A percentile compares a stretch with the other conserved stretches of the same genome.
phyloP scores from a whole-genome alignment of 176 grass and related monocot species.

The Secale cereale region DNA sequence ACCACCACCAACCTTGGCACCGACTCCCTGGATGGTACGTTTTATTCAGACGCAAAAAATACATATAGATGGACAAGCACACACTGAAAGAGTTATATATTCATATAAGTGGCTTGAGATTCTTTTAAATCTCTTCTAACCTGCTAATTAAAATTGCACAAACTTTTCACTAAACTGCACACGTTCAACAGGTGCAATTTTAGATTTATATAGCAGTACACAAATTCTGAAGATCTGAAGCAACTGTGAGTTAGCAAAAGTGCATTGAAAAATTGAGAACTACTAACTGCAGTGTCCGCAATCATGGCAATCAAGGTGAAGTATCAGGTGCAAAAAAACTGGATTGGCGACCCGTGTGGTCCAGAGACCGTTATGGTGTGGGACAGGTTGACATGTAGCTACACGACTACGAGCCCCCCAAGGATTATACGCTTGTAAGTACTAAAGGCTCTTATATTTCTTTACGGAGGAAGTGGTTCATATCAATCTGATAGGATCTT shows the following conservation, averaged over 20 bases:
- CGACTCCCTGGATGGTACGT: not conserved
- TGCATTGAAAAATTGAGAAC: not conserved
- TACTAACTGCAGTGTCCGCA: constrained; percentile 40
- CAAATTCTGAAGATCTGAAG: no score
- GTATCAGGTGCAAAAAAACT: constrained; percentile 44
- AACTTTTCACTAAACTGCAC: no score
- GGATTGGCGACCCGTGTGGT: constrained; percentile 67
- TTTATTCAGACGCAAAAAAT: no score
- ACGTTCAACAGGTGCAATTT: not conserved
- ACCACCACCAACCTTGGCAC: not conserved
- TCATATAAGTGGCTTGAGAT: no score
- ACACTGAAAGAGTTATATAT: no score
- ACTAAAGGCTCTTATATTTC: no score
- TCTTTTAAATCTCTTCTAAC: no score
- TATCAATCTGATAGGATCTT: not conserved
- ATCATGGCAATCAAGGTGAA: constrained; percentile 42
- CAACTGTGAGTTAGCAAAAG: not conserved
- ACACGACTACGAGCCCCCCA: constrained; percentile 23
- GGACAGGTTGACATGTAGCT: constrained; percentile 61
- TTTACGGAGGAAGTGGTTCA: not conserved
- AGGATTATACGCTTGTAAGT: constrained; percentile 53
- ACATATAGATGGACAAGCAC: no score
- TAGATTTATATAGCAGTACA: not conserved
- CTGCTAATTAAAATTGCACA: no score
- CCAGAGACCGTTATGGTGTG: constrained; percentile 38